phyloP scores from a whole-genome alignment of 257 asterid species.

The Solanum rostratum region DNA sequence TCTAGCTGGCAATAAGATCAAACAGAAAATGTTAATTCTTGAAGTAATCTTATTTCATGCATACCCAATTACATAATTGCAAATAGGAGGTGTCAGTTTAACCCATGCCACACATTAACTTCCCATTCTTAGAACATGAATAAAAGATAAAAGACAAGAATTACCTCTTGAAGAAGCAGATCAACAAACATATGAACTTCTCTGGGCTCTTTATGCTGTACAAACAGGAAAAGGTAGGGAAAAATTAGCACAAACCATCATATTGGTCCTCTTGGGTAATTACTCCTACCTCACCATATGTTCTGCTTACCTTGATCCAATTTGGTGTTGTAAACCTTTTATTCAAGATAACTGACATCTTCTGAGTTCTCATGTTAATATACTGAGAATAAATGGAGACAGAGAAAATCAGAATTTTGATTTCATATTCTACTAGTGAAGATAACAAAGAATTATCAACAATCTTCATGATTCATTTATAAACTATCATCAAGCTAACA shows the following conservation, averaged over 20 bases:
- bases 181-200: conserved; percentile 98
- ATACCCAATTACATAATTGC: not conserved
- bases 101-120: not conserved
- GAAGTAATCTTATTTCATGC: not conserved
- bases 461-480: not conserved
- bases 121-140: not conserved
- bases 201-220: conserved; percentile 95
- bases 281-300: not conserved
- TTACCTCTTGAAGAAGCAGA: conserved; percentile 87
- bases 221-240: conserved; percentile 1
- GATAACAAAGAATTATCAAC: not conserved
- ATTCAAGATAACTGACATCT: conserved; percentile 62
- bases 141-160: not conserved
- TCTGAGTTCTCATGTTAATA: conserved; percentile 71
- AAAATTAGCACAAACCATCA: conserved; percentile 1
- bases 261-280: not conserved
- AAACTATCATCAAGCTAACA: not conserved
- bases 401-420: not conserved
- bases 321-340: conserved; percentile 91
- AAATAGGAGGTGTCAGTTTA: not conserved
- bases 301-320: conserved; percentile 76
- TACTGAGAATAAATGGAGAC: conserved; percentile 46
- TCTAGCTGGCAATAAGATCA: conserved; percentile 35
- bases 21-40: conserved; percentile 9
- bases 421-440: not conserved